phyloP scores from a whole-genome alignment of 768 basidiomycete species.

The Leccinum broughii region DNA sequence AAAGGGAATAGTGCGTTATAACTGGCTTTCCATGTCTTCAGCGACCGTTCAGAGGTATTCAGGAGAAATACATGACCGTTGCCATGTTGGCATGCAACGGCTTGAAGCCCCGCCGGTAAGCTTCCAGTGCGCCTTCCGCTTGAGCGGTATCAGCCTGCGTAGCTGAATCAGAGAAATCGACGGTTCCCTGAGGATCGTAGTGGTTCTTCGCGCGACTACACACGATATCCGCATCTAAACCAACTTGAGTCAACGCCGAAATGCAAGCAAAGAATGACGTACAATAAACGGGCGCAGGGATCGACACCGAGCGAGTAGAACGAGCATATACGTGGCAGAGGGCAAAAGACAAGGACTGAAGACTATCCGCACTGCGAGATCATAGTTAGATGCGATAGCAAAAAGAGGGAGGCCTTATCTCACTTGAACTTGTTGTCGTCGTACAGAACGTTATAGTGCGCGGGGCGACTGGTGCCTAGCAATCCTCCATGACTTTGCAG shows the following conservation, averaged over 20 bases:
- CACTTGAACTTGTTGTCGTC: slow-evolving; percentile 65
- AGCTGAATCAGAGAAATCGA: slow-evolving; percentile 63
- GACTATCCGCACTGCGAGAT: slow-evolving; percentile 52
- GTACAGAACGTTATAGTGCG: slow-evolving; percentile 48
- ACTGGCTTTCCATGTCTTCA: background rate
- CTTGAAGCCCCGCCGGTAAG: slow-evolving; percentile 54
- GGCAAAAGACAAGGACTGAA: slow-evolving; percentile 72
- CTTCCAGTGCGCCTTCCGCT: slow-evolving; percentile 44
- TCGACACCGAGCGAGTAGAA: slow-evolving; percentile 78
- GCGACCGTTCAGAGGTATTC: slow-evolving; percentile 5
- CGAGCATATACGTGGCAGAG: slow-evolving; percentile 82
- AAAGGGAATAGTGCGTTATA: background rate
- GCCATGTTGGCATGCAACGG: slow-evolving; percentile 53
- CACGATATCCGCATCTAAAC: slow-evolving; percentile 70
- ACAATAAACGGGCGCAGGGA: slow-evolving; percentile 85
- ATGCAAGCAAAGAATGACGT: slow-evolving; percentile 23
- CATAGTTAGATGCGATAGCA: slow-evolving; percentile 8
- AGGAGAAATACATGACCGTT: slow-evolving; percentile 61
- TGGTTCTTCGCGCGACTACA: slow-evolving; percentile 82
- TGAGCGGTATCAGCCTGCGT: slow-evolving; percentile 45
- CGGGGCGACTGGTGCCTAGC: slow-evolving; percentile 71
- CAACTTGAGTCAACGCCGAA: slow-evolving; percentile 1
- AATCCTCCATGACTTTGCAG: slow-evolving; percentile 77
- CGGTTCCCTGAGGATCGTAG: slow-evolving; percentile 59
- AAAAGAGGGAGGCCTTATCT: background rate